Evolutionary conservation across 495 filamentous ascomycete species (phyloP), one percentile per base, ranked within the genome.

Genomic region (Lasiosphaeria miniovina): DNA sequence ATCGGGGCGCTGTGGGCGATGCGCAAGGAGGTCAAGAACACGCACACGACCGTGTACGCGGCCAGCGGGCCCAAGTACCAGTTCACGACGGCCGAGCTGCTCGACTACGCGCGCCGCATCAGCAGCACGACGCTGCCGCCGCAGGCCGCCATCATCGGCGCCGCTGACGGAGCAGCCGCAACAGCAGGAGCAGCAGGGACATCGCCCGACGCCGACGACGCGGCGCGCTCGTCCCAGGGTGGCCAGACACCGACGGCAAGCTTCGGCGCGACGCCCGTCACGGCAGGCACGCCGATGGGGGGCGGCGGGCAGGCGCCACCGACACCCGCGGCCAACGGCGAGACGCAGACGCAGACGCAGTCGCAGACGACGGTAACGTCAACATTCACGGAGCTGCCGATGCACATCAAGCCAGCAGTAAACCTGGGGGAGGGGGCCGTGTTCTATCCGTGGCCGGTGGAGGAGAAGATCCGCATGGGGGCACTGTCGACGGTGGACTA

Each of bases 41-140:
- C 83, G 0, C 79, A 83, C 0, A 77, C 82, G 0, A 87, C 83
- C 1, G 66, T 65, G 12, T 79, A 82, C 64, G 74, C 83, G 3
- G 58, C 67, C 35, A 63, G 64, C 49, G 68, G 68, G 32, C 64
- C 68, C 1, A 68, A 65, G 63, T 69, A 75, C 63, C 61, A 75
- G 14, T 82, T 92, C 54, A 77, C 80, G 11, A 87, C 86, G 56
- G 76, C 77, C 49, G 87, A 91, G 54, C 80, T 93, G 1, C 82
- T 93, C 7, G 72, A 74, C 49, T 91, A 88, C 65, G 90, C 90
- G 8, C 82, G 84, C n/a, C 81, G 82, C 61, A 91, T 93, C 60
- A 85, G 82, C 57, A 84, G 82, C 67, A 90, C 83, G 61, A 91
- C 90, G 0, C 75, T 87, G 8, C 90, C 90, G 1, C 84, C 84